Conservation (phyloP, 2,329 filamentous ascomycete genomes). For the Nigrospora osmanthi region DNA sequence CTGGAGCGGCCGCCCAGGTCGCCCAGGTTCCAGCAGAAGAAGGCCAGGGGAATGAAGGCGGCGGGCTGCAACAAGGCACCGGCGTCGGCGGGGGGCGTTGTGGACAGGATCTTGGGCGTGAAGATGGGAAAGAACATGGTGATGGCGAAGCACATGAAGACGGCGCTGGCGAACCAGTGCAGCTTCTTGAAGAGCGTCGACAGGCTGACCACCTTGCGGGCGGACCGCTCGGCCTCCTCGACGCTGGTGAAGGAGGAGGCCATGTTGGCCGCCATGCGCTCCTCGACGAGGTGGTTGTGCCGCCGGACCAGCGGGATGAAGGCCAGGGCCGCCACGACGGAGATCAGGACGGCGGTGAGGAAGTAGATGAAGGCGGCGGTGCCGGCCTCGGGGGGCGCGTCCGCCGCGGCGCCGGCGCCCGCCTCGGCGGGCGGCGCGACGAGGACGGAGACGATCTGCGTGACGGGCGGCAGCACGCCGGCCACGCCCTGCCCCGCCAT, state of each 20-base stretch:
- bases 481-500: constrained; percentile 93
- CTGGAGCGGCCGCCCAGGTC: constrained; percentile 71
- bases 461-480: constrained; percentile 75
- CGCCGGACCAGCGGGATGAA: constrained; percentile 67
- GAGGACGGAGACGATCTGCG: constrained; percentile 79
- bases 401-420: constrained; percentile 20
- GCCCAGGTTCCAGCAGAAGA: constrained; percentile 89
- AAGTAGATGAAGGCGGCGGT: constrained; percentile 87
- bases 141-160: constrained; percentile 73
- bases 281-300: constrained; percentile 44
- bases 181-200: constrained; percentile 67
- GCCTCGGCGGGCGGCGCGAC: constrained; percentile 38
- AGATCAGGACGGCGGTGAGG: constrained; percentile 74
- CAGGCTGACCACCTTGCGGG: constrained; percentile 46
- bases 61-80: constrained; percentile 59
- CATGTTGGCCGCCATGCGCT: constrained; percentile 38
- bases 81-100: constrained; percentile 29
- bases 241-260: constrained; percentile 41
- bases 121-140: constrained; percentile 97
- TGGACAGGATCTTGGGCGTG: constrained; percentile 59
- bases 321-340: constrained; percentile 58
- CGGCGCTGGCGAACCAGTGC: constrained; percentile 65
- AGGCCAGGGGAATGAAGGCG: constrained; percentile 82
- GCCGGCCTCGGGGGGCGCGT: constrained; percentile 25
- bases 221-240: constrained; percentile 43